A percentile compares a stretch with the other conserved stretches of the same genome.
phyloP scores from a whole-genome alignment of 2,329 filamentous ascomycete genomes.

The Tolypocladium tundrense region DNA sequence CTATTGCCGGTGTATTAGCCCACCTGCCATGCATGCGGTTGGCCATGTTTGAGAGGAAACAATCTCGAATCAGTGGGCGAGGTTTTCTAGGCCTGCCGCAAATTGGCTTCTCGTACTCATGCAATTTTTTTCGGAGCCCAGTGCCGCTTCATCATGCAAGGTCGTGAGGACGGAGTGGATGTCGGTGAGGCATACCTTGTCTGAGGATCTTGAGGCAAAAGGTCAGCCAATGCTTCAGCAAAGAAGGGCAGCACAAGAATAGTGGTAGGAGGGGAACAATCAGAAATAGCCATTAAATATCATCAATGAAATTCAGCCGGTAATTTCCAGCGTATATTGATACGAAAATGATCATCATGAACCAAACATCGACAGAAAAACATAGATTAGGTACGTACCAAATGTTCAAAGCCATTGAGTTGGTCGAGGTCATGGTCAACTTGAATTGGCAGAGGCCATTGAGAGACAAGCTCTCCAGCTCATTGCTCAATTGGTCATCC shows the following conservation, averaged over 20 bases:
- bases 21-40: not conserved
- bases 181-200: constrained; percentile 22
- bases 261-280: constrained; percentile 26
- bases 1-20: constrained; percentile 3
- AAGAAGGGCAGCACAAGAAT: constrained; percentile 3
- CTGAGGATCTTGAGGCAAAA: constrained; percentile 8
- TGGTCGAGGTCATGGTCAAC: not conserved
- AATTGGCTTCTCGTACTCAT: constrained; percentile 80
- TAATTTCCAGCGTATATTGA: constrained; percentile 84
- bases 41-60: constrained; percentile 9
- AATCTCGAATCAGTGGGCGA: constrained; percentile 72
- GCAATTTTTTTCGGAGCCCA: constrained; percentile 72
- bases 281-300: constrained; percentile 83
- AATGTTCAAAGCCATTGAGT: not conserved
- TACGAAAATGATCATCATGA: constrained; percentile 56
- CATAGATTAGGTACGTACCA: constrained; percentile 18
- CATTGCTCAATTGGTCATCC: not conserved
- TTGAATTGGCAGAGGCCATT: not conserved
- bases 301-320: constrained; percentile 77
- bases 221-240: constrained; percentile 20
- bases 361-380: constrained; percentile 4
- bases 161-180: constrained; percentile 8
- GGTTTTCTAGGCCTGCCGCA: constrained; percentile 99
- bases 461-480: not conserved
- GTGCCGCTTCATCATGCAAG: constrained; percentile 80